Evolutionary conservation across 73 alveolate species (phyloP), one percentile per base, ranked within the genome.

Genomic region (Durusdinium trenchii): DNA sequence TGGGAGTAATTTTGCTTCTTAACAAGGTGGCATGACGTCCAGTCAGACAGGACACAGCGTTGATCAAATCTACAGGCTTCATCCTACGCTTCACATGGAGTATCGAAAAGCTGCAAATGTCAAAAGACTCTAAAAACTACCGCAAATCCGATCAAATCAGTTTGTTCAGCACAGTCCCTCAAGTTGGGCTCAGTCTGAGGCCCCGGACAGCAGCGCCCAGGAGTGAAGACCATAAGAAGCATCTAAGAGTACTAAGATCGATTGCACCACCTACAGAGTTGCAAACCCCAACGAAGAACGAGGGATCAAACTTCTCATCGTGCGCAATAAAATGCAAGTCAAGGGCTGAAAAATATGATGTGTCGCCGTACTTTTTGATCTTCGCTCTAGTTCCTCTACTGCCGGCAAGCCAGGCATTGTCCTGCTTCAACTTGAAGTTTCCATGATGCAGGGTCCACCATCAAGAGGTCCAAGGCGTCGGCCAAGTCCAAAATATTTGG

Each of bases 131-230:
- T n/a, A n/a, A n/a, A n/a, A n/a, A n/a, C n/a, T n/a, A n/a, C n/a
- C n/a, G n/a, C n/a, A n/a, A n/a, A n/a, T n/a, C n/a, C n/a, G n/a
- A n/a, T n/a, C n/a, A n/a, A n/a, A n/a, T n/a, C n/a, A n/a, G n/a
- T n/a, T n/a, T n/a, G n/a, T n/a, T n/a, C n/a, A n/a, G n/a, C n/a
- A n/a, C n/a, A n/a, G n/a, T n/a, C n/a, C n/a, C n/a, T 75, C 20
- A 36, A 69, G 35, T 32, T 6, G 12, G n/a, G n/a, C 69, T 6
- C 3, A 0, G 12, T 10, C 89, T 46, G 61, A 54, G 82, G 48
- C 12, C 36, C 86, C 86, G 71, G n/a, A n/a, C 98, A 91, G 43
- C 38, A 91, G 89, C 50, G 89, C 98, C 98, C 98, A 91, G 43
- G 98, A 91, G 30, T 91, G 98, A 23, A 91, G 40, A 36, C 98